phyloP scores from a whole-genome alignment of 2,329 filamentous ascomycete species.

The Fusarium napiforme region DNA sequence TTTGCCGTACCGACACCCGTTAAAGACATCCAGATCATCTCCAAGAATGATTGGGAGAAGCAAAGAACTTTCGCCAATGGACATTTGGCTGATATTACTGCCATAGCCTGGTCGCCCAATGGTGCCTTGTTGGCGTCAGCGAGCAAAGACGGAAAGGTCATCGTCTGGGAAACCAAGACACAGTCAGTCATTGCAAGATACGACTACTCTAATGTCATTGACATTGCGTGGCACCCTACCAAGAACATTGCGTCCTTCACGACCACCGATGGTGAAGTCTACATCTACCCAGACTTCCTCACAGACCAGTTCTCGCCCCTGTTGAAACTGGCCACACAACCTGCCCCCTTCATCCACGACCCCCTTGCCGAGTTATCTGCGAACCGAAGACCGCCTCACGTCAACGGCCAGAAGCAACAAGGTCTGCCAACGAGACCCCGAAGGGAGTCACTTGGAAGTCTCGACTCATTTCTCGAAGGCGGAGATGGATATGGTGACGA shows the following conservation, averaged over 20 bases:
- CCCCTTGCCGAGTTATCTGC: constrained; percentile 75
- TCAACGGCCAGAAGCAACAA: constrained; percentile 66
- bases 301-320: constrained; percentile 66
- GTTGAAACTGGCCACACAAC: constrained; percentile 70
- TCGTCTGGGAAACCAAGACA: constrained; percentile 90
- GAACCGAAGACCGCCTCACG: constrained; percentile 66
- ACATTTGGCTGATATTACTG: constrained; percentile 86
- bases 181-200: constrained; percentile 83
- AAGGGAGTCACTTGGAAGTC: constrained; percentile 75
- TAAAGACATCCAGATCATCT: constrained; percentile 85
- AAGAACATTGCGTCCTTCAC: constrained; percentile 93
- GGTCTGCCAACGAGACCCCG: constrained; percentile 62
- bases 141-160: constrained; percentile 73
- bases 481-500: constrained; percentile 68
- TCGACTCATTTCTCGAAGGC: constrained; percentile 81
- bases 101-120: constrained; percentile 93
- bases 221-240: constrained; percentile 89
- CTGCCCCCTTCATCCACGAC: constrained; percentile 88
- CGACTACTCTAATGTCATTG: constrained; percentile 85
- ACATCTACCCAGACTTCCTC: constrained; percentile 82
- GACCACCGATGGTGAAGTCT: constrained; percentile 91
- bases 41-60: constrained; percentile 88
- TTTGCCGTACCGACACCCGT: constrained; percentile 88
- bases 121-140: constrained; percentile 84
- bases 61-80: constrained; percentile 82